Evolutionary conservation across 2,329 filamentous ascomycete genomes (phyloP).

Genomic region (Cryphonectria japonica): DNA sequence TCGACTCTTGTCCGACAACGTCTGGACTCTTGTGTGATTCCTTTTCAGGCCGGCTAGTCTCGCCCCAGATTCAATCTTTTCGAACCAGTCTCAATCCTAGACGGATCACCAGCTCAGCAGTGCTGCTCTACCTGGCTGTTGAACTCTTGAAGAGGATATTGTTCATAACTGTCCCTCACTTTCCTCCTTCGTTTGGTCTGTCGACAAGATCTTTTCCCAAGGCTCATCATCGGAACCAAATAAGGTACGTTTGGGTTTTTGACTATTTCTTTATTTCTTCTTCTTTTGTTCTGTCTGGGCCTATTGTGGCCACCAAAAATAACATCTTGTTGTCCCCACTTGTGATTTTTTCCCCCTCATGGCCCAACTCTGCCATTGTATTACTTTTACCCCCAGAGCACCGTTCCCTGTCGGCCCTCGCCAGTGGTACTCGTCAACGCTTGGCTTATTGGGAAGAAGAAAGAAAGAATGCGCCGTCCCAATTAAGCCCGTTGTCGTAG

Average conservation of each 20-base stretch:
- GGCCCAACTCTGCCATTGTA: background rate
- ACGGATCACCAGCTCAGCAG: conserved; percentile 37
- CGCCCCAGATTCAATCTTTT: conserved; percentile 15
- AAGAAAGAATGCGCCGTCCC: conserved; percentile 8
- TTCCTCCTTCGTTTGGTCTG: conserved; percentile 17
- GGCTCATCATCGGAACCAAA: conserved; percentile 1
- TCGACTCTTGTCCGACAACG: conserved; percentile 16
- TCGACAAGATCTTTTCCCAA: conserved; percentile 7
- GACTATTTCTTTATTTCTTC: background rate
- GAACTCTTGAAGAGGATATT: conserved; percentile 33
- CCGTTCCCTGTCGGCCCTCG: background rate
- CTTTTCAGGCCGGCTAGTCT: conserved; percentile 28
- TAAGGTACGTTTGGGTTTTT: conserved; percentile 3
- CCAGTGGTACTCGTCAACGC: background rate
- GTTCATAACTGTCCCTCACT: conserved; percentile 27
- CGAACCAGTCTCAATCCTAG: conserved; percentile 33
- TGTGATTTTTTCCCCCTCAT: background rate
- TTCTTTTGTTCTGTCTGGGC: background rate
- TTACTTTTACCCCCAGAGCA: background rate
- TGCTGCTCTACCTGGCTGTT: conserved; percentile 33
- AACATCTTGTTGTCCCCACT: background rate
- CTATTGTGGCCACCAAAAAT: background rate
- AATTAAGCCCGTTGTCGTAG: background rate
- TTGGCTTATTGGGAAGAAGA: background rate
- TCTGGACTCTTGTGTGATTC: conserved; percentile 29